Conservation (phyloP, 768 basidiomycete genomes). For the Antrodiella citrinella region DNA sequence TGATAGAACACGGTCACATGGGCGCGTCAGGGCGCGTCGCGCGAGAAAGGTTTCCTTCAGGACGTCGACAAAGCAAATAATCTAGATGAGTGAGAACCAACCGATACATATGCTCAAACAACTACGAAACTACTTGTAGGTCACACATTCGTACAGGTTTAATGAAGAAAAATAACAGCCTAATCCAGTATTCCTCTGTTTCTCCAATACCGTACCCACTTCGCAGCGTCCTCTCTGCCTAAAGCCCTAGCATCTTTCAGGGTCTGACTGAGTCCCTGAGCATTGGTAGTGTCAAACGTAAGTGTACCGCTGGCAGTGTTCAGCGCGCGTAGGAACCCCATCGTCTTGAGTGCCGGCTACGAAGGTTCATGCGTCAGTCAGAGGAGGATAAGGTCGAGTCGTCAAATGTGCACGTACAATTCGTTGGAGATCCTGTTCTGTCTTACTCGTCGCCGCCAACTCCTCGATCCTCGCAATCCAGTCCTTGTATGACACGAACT, state of each 20-base stretch:
- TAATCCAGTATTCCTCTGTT: neutral
- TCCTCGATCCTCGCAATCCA: constrained; percentile 6
- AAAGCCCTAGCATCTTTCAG: neutral
- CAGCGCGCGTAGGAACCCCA: constrained; percentile 5
- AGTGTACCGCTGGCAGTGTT: neutral
- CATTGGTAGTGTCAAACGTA: neutral
- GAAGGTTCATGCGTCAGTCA: neutral
- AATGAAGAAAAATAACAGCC: too few species aligned
- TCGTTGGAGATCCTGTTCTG: neutral
- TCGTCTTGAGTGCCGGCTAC: constrained; percentile 4
- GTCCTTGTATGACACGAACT: constrained; percentile 2
- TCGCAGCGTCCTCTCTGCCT: neutral
- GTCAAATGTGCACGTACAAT: constrained; percentile 1
- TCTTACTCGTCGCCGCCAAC: neutral
- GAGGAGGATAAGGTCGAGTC: neutral
- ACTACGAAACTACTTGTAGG: too few species aligned
- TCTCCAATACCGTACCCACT: constrained; percentile 8
- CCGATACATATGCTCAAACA: too few species aligned
- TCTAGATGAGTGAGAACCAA: too few species aligned
- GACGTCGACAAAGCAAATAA: too few species aligned
- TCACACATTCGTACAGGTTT: too few species aligned
- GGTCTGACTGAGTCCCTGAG: constrained; percentile 2
- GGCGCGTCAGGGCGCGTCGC: too few species aligned
- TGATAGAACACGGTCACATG: too few species aligned
- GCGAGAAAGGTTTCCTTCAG: too few species aligned